These are phyloP conservation scores for Pseudocercospora pini-densiflorae DNA, from an alignment of 2,329 filamentous ascomycete genomes.

Conservation along the genomic window DNA sequence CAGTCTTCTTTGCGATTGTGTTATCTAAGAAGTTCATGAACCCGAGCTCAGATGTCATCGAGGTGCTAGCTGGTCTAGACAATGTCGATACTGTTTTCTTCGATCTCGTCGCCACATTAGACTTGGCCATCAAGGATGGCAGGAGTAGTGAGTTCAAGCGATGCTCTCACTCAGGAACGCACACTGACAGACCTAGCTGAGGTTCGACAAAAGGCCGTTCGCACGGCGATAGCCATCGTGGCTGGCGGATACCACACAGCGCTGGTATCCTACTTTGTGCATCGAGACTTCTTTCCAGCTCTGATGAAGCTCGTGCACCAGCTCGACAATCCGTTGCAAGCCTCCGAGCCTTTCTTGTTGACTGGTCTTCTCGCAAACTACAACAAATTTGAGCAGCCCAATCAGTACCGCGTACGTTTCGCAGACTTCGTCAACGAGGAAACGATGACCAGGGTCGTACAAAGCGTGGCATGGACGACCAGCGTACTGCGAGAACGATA, in stretches of 20 bases:
- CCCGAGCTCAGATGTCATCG: conserved; percentile 92
- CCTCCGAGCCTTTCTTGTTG: conserved; percentile 74
- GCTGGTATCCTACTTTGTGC: conserved; percentile 91
- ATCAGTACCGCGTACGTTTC: conserved; percentile 88
- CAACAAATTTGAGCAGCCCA: conserved; percentile 99
- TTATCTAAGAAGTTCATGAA: conserved; percentile 92
- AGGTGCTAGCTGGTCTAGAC: conserved; percentile 85
- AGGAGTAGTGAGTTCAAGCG: conserved; percentile 61
- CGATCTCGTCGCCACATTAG: conserved; percentile 82
- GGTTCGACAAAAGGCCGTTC: conserved; percentile 77
- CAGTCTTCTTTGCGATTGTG: conserved; percentile 80
- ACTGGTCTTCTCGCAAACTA: conserved; percentile 92
- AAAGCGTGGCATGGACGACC: conserved; percentile 75
- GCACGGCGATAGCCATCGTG: conserved; percentile 80
- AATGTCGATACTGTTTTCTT: conserved; percentile 85
- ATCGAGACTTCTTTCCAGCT: conserved; percentile 89
- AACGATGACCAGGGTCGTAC: conserved; percentile 81
- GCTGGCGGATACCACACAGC: conserved; percentile 97
- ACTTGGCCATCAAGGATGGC: conserved; percentile 80
- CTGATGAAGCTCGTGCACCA: conserved; percentile 95
- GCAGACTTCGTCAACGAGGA: conserved; percentile 95
- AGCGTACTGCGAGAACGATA: conserved; percentile 72
- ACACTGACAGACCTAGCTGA: conserved; percentile 59
- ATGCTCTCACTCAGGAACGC: background rate
- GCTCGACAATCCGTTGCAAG: conserved; percentile 65